Conservation (phyloP, 139 green algal species). For the Chlorella vulgaris region DNA sequence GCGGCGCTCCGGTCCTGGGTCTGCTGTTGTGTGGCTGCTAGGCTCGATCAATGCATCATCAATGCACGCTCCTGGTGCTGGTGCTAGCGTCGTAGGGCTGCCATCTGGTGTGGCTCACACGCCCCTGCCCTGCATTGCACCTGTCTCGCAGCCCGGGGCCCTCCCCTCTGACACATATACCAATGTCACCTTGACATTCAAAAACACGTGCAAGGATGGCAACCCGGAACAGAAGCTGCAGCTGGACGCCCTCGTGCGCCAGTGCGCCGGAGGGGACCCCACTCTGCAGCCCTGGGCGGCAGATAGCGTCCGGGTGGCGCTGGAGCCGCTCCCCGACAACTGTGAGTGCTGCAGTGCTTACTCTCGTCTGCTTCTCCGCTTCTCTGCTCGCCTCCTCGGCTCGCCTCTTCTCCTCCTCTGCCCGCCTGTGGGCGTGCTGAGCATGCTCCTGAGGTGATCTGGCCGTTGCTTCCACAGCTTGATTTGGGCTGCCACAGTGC, state of each 20-base stretch:
- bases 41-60: not conserved
- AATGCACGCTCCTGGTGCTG: no score
- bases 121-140: not conserved
- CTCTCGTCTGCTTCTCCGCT: no score
- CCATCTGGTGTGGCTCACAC: not conserved
- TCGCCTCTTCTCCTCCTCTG: no score
- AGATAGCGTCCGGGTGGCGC: not conserved
- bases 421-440: no score
- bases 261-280: conserved; percentile 4
- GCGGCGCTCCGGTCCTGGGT: not conserved
- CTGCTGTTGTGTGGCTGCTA: not conserved
- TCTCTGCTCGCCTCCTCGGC: no score
- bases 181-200: not conserved
- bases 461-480: not conserved
- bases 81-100: not conserved
- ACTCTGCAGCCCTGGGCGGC: conserved; percentile 17
- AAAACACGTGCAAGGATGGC: not conserved
- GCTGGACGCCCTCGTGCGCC: not conserved
- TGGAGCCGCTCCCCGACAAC: not conserved
- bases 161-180: not conserved
- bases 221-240: not conserved
- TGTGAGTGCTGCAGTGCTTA: conserved; percentile 22
- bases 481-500: not conserved
- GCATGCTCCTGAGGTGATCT: no score
- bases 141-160: not conserved